Evolutionary conservation across 1,139 yeast species (phyloP).

Genomic region (Kodamaea anthophila): DNA sequence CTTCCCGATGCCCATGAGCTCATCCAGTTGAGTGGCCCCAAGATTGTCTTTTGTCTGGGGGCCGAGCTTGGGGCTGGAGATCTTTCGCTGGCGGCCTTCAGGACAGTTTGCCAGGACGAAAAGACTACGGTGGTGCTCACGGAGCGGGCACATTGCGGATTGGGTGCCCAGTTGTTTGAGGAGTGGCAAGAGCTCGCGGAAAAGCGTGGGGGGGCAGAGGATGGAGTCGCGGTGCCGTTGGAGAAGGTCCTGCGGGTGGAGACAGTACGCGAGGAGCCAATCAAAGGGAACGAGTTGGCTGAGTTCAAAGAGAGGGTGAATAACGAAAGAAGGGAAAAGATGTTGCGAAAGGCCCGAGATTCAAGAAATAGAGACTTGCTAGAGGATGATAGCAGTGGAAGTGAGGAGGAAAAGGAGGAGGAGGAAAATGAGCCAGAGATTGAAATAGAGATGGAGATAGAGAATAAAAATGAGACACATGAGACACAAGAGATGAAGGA

Average conservation of each 20-base stretch:
- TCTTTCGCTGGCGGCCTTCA: conserved; percentile 50
- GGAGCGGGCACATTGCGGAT: conserved; percentile 25
- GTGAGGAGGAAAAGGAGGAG: conserved; percentile 36
- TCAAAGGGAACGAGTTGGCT: conserved; percentile 45
- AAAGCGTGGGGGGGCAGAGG: conserved; percentile 39
- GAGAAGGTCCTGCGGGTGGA: conserved; percentile 31
- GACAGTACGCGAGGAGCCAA: conserved; percentile 41
- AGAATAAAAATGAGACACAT: not conserved
- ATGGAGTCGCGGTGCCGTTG: conserved; percentile 54
- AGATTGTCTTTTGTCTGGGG: conserved; percentile 78
- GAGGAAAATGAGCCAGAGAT: conserved; percentile 26
- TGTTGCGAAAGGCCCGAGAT: conserved; percentile 50
- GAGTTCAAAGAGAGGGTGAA: conserved; percentile 43
- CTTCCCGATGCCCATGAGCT: conserved; percentile 54
- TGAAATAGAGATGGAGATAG: conserved; percentile 5
- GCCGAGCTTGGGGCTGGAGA: conserved; percentile 64
- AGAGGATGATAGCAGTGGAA: conserved; percentile 40
- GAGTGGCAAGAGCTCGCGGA: conserved; percentile 50
- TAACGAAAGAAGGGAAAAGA: conserved; percentile 37
- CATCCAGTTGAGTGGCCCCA: conserved; percentile 56
- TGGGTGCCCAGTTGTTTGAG: conserved; percentile 35
- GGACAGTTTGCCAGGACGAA: conserved; percentile 55
- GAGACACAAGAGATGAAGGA: conserved; percentile 2
- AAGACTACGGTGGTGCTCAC: conserved; percentile 70
- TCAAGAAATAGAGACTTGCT: conserved; percentile 50